Percentiles rank a stretch among this genome's conserved stretches.
Evolutionary conservation across 495 filamentous ascomycete genomes (phyloP).

Genomic region (Margaritispora aquatica): DNA sequence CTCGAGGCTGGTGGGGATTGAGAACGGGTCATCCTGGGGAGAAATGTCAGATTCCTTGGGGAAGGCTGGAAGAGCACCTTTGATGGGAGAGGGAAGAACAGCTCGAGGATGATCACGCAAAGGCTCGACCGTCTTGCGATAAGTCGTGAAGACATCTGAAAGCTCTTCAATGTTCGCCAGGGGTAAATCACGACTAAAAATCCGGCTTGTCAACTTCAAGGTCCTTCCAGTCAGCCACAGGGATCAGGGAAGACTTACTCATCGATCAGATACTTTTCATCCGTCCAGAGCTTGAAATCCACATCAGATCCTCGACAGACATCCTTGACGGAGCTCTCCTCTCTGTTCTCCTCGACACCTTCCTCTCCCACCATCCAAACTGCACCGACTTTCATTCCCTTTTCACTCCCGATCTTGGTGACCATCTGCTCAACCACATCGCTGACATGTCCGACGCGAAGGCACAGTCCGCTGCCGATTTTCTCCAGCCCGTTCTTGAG

Average conservation of each 20-base stretch:
- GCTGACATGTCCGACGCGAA: conserved; percentile 52
- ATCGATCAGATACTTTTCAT: conserved; percentile 70
- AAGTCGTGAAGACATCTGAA: conserved; percentile 63
- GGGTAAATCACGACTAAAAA: conserved; percentile 48
- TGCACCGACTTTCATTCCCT: conserved; percentile 41
- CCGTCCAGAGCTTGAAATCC: conserved; percentile 53
- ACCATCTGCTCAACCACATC: conserved; percentile 49
- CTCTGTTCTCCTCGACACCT: conserved; percentile 54
- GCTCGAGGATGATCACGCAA: conserved; percentile 50
- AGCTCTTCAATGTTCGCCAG: conserved; percentile 42
- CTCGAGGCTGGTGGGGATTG: conserved; percentile 45
- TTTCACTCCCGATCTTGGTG: conserved; percentile 23
- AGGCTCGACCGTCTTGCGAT: conserved; percentile 60
- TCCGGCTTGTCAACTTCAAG: not conserved
- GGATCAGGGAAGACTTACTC: conserved; percentile 44
- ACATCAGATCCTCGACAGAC: conserved; percentile 40
- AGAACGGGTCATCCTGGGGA: conserved; percentile 50
- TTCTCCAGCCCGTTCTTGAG: conserved; percentile 49
- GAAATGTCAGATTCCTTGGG: conserved; percentile 41
- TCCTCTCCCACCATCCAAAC: conserved; percentile 67
- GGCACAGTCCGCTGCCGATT: conserved; percentile 49
- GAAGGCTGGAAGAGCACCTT: conserved; percentile 43
- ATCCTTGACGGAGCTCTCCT: conserved; percentile 46
- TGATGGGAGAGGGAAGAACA: conserved; percentile 35
- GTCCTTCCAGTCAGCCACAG: not conserved